Evolutionary conservation across 768 basidiomycete genomes (phyloP).

Genomic region (Pisolithus marmoratus): DNA sequence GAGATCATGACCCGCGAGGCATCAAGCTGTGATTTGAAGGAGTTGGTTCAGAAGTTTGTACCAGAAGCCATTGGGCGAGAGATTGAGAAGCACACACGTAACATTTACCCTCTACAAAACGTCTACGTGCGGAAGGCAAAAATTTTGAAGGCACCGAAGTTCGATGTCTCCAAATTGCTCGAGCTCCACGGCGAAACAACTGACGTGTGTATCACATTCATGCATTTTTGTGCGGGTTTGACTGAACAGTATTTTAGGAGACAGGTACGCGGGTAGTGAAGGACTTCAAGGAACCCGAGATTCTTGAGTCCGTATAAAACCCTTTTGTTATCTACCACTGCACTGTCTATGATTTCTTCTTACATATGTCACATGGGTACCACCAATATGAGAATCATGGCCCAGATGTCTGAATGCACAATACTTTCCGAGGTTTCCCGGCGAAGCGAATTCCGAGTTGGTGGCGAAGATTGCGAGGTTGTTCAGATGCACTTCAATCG

Average conservation of each 20-base stretch:
- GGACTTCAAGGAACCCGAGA: conserved; percentile 98
- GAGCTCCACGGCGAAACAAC: conserved; percentile 95
- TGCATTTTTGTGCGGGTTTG: not conserved
- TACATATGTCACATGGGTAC: conserved; percentile 34
- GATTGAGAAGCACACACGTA: conserved; percentile 96
- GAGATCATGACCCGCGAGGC: conserved; percentile 98
- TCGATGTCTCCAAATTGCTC: conserved; percentile 90
- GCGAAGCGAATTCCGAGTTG: no score
- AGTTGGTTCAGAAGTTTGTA: conserved; percentile 97
- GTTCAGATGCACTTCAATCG: no score
- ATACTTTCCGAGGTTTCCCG: no score
- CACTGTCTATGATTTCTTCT: conserved; percentile 29
- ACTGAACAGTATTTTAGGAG: conserved; percentile 48
- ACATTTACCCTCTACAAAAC: conserved; percentile 98
- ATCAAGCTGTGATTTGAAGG: conserved; percentile 93
- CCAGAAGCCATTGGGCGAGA: conserved; percentile 98
- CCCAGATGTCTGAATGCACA: no score
- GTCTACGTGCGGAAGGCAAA: conserved; percentile 99
- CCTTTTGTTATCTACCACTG: conserved; percentile 28
- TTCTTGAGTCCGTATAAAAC: conserved; percentile 84
- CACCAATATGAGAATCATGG: conserved; percentile 30
- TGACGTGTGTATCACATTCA: conserved; percentile 56
- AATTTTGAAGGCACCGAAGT: conserved; percentile 97
- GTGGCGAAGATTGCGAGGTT: no score
- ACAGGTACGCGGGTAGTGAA: conserved; percentile 90